Conservation (phyloP, 495 filamentous ascomycete species). For the Xylaria palmicola region DNA sequence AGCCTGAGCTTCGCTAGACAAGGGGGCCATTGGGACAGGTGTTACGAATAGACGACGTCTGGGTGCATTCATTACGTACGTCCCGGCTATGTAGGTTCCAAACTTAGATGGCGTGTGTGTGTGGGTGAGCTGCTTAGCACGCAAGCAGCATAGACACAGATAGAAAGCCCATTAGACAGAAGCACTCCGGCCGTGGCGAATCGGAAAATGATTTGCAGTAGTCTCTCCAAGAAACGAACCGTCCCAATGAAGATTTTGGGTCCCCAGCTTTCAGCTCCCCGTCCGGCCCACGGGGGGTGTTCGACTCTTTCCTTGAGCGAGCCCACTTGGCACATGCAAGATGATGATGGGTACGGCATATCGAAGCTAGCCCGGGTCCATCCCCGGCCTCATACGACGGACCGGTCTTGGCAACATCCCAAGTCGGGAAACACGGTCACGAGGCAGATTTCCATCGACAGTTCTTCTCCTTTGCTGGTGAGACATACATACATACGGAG, state of each 20-base stretch:
- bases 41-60: conserved; percentile 48
- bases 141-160: neutral
- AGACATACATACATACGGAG: conserved; percentile 19
- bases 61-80: neutral
- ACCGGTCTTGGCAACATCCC: too few species aligned
- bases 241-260: neutral
- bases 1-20: conserved; percentile 67
- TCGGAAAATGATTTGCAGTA: neutral
- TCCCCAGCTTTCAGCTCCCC: conserved; percentile 5
- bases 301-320: neutral
- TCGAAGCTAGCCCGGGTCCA: neutral
- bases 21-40: conserved; percentile 70
- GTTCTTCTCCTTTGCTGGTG: neutral
- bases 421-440: neutral
- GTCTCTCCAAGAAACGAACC: neutral
- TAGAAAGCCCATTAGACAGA: neutral
- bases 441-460: conserved; percentile 12
- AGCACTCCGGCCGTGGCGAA: neutral
- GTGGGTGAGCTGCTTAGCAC: neutral
- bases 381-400: too few species aligned
- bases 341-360: neutral
- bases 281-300: neutral
- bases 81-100: neutral
- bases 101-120: neutral
- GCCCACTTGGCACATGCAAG: neutral